Conservation (phyloP, 352 stramenopile genomes). For the Globisporangium parvum region DNA sequence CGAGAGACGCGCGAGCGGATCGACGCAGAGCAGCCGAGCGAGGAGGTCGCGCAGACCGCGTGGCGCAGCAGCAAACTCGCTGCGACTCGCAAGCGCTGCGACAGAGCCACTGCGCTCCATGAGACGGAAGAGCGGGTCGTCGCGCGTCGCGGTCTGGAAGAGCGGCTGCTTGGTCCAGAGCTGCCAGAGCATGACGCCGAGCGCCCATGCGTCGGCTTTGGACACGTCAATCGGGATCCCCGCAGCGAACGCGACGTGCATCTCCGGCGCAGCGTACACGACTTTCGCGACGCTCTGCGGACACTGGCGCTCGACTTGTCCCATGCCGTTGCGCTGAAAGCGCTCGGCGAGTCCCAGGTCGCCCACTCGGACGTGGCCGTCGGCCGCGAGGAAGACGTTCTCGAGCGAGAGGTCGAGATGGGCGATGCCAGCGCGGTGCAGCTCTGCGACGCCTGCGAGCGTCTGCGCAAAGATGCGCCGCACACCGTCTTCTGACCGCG, state of each 20-base stretch:
- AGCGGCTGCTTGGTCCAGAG: slow-evolving; percentile 62
- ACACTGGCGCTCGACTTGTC: slow-evolving; percentile 19
- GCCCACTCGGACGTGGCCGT: slow-evolving; percentile 73
- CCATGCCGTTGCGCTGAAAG: slow-evolving; percentile 18
- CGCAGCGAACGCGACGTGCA: slow-evolving; percentile 18
- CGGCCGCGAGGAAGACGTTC: slow-evolving; percentile 89
- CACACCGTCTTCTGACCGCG: slow-evolving; percentile 26
- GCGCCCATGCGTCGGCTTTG: slow-evolving; percentile 63
- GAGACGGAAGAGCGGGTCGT: slow-evolving; percentile 42
- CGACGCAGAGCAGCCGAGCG: slow-evolving; percentile 38
- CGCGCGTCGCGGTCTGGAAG: slow-evolving; percentile 27
- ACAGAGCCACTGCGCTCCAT: slow-evolving; percentile 27
- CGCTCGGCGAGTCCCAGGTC: slow-evolving; percentile 87
- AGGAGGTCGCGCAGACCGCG: slow-evolving; percentile 35
- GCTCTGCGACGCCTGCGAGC: slow-evolving; percentile 76
- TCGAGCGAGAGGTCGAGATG: slow-evolving; percentile 94
- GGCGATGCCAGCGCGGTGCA: slow-evolving; percentile 83
- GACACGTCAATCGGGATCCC: slow-evolving; percentile 30
- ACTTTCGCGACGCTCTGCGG: slow-evolving; percentile 36
- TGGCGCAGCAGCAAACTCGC: slow-evolving; percentile 21
- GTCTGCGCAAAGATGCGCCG: slow-evolving; percentile 59
- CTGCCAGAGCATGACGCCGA: slow-evolving; percentile 67
- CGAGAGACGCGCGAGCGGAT: slow-evolving; percentile 39
- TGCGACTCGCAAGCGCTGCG: slow-evolving; percentile 22
- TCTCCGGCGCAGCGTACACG: slow-evolving; percentile 64